Evolutionary conservation across 1,284 basidiomycete genomes (phyloP).

Genomic region (Puccinia novopanici): DNA sequence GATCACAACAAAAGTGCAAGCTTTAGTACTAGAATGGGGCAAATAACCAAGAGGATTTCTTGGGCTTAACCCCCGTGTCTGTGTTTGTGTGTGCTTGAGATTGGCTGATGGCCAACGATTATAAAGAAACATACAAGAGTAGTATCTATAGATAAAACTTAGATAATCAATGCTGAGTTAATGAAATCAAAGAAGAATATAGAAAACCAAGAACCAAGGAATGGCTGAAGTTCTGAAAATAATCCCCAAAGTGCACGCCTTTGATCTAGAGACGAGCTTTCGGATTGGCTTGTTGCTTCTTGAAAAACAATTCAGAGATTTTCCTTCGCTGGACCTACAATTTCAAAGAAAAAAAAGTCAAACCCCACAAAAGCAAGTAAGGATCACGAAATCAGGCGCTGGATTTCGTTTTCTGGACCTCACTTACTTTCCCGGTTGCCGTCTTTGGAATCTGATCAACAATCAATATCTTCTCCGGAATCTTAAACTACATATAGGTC

Average conservation of each 20-base stretch:
- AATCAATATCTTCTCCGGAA: constrained; percentile 60
- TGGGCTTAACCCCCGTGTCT: no score
- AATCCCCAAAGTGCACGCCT: background rate
- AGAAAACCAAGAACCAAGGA: no score
- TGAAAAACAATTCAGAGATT: constrained; percentile 31
- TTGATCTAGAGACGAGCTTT: constrained; percentile 19
- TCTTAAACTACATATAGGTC: constrained; percentile 58
- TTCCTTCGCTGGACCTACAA: constrained; percentile 42
- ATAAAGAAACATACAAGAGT: no score
- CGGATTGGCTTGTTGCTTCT: background rate
- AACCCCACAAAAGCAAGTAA: background rate
- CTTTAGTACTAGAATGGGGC: no score
- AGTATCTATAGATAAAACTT: no score
- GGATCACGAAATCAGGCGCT: background rate
- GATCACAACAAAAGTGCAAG: no score
- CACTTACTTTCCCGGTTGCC: constrained; percentile 54
- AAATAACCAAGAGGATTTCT: no score
- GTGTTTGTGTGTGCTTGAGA: no score
- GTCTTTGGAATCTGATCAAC: constrained; percentile 60
- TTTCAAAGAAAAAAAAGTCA: background rate
- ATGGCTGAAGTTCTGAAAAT: no score
- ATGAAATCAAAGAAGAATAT: no score
- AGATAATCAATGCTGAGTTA: no score
- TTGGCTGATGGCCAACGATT: no score
- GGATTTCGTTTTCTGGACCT: background rate